These are phyloP conservation scores for Botryotinia narcissicola DNA, from an alignment of 2,329 filamentous ascomycete species.

Conservation along the genomic window DNA sequence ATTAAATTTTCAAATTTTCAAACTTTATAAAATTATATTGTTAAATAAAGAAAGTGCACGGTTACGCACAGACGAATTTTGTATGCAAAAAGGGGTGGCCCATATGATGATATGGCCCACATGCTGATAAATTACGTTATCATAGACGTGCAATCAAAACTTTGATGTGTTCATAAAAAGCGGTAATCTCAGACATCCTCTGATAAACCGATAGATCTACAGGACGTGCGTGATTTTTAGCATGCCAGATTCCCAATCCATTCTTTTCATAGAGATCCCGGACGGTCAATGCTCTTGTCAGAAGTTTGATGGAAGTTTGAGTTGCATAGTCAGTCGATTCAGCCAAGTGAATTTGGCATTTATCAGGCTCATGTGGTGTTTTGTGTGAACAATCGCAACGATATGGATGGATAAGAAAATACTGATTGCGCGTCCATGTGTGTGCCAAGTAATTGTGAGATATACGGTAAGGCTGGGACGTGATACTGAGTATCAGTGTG, in stretches of 20 bases:
- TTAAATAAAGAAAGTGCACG: too few species aligned
- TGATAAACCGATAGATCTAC: background rate
- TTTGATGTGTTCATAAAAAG: background rate
- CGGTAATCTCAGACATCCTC: background rate
- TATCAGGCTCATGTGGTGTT: background rate
- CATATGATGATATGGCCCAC: too few species aligned
- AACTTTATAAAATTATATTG: too few species aligned
- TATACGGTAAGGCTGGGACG: background rate
- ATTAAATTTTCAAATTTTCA: too few species aligned
- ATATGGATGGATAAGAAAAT: conserved; percentile 2
- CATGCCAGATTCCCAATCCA: background rate
- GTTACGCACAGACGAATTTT: too few species aligned
- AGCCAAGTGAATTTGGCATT: background rate
- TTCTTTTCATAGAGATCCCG: background rate
- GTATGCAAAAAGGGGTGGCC: too few species aligned
- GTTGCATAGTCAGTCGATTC: background rate
- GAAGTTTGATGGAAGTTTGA: background rate
- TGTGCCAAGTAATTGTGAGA: background rate
- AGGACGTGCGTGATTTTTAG: background rate
- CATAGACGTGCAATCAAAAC: background rate
- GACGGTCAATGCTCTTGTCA: background rate
- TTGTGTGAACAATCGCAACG: background rate
- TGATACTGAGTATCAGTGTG: background rate
- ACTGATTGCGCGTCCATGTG: conserved; percentile 16
- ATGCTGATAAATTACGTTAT: too few species aligned